These are phyloP conservation scores for Balakata baccata DNA, from an alignment of 345 rosid genomes.

Conservation along the genomic window DNA sequence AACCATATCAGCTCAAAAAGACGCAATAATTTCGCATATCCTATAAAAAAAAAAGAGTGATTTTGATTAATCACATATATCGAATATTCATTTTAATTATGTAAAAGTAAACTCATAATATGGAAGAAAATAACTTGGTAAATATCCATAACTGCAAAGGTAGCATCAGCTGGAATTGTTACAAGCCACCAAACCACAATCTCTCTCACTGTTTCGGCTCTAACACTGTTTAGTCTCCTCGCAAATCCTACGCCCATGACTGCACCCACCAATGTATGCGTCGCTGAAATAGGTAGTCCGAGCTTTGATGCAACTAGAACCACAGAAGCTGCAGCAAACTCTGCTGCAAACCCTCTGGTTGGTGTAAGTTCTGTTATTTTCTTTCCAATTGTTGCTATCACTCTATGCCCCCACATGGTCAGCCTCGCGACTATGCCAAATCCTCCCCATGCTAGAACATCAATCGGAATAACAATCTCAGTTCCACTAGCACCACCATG, in stretches of 20 bases:
- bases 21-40: too few species aligned
- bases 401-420: constrained; percentile 85
- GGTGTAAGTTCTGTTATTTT: constrained; percentile 95
- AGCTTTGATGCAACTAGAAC: constrained; percentile 85
- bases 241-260: constrained; percentile 99
- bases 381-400: constrained; percentile 94
- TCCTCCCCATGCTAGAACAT: constrained; percentile 98
- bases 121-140: constrained; percentile 64
- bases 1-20: constrained; percentile 21
- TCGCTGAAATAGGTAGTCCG: constrained; percentile 84
- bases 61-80: constrained; percentile 27
- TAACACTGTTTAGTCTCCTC: constrained; percentile 80
- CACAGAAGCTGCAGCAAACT: constrained; percentile 95
- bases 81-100: constrained; percentile 22
- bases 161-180: constrained; percentile 89
- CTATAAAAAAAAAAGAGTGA: constrained; percentile 4
- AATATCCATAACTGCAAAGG: constrained; percentile 77
- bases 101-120: constrained; percentile 41
- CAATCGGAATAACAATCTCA: constrained; percentile 66
- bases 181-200: constrained; percentile 85
- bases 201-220: constrained; percentile 86
- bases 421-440: constrained; percentile 90
- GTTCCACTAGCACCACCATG: constrained; percentile 62
- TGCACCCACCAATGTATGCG: constrained; percentile 90
- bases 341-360: constrained; percentile 93